Percentiles rank a stretch among this genome's conserved stretches.
Evolutionary conservation across 2,329 filamentous ascomycete species (phyloP).

Genomic region (Diplodia seriata): DNA sequence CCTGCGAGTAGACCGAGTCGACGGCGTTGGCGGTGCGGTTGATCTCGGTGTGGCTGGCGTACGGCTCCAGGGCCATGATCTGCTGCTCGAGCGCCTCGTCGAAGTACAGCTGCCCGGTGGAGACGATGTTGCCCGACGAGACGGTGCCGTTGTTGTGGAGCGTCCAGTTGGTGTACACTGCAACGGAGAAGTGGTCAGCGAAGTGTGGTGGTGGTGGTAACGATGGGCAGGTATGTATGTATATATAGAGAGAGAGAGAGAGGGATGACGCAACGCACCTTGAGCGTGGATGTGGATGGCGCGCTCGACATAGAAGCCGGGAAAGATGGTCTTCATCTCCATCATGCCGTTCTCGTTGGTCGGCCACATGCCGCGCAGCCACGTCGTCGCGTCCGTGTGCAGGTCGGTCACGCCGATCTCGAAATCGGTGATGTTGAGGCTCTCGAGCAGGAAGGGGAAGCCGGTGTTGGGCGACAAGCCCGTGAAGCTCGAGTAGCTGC

Average conservation of each 20-base stretch:
- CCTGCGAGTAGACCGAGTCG: slow-evolving; percentile 36
- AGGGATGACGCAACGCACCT: background rate
- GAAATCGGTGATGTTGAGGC: slow-evolving; percentile 40
- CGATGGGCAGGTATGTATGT: too few species aligned
- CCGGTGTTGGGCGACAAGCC: slow-evolving; percentile 35
- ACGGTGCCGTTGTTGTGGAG: slow-evolving; percentile 43
- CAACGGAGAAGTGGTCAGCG: too few species aligned
- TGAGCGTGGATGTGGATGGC: slow-evolving; percentile 40
- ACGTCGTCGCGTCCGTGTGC: slow-evolving; percentile 43
- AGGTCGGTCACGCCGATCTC: slow-evolving; percentile 34
- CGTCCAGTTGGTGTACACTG: slow-evolving; percentile 37
- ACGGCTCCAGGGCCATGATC: slow-evolving; percentile 47
- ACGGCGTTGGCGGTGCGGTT: slow-evolving; percentile 46
- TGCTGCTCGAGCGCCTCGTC: slow-evolving; percentile 40
- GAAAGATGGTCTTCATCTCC: slow-evolving; percentile 41
- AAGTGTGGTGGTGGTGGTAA: too few species aligned
- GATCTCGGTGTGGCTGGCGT: slow-evolving; percentile 45
- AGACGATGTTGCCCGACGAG: slow-evolving; percentile 40
- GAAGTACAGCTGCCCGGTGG: slow-evolving; percentile 47
- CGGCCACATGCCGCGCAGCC: slow-evolving; percentile 42
- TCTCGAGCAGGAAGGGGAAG: slow-evolving; percentile 37
- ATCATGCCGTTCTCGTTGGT: slow-evolving; percentile 39
- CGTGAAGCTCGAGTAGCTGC: slow-evolving; percentile 42
- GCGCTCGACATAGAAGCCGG: slow-evolving; percentile 40
- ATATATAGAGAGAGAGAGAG: too few species aligned